Conservation (phyloP, 345 rosid species). For the Eucalyptus caleyi region DNA sequence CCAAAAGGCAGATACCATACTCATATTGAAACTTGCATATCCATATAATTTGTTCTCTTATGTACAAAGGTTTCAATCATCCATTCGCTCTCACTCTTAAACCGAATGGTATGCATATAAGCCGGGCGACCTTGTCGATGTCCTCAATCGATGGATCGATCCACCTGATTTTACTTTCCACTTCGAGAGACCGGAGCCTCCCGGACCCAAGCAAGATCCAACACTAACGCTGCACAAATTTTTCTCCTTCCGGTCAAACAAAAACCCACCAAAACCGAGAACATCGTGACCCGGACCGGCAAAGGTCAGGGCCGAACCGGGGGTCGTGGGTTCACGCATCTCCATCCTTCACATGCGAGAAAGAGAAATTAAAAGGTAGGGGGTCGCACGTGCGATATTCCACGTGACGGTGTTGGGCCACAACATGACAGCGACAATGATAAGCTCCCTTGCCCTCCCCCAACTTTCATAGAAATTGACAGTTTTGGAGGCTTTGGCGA, state of each 20-base stretch:
- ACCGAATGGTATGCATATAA: too few relatives aligned
- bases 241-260: not conserved
- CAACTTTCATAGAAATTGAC: not conserved
- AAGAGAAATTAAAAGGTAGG: not conserved
- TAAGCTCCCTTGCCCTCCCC: not conserved
- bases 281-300: not conserved
- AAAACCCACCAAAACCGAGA: not conserved
- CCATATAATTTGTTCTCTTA: not conserved
- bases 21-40: not conserved
- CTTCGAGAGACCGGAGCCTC: not conserved
- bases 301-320: not conserved
- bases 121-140: accelerated
- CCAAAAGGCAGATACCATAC: not conserved
- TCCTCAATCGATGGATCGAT: not conserved
- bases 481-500: not conserved
- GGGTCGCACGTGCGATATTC: not conserved
- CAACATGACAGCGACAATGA: not conserved
- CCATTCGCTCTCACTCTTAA: accelerated
- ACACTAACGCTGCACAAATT: accelerated
- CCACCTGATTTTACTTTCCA: not conserved
- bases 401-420: not conserved
- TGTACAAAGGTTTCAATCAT: not conserved
- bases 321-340: not conserved
- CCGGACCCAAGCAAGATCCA: not conserved
- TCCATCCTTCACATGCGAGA: not conserved